These are phyloP conservation scores for Ambrosia artemisiifolia DNA, from an alignment of 129 eudicot species.

Conservation along the genomic window DNA sequence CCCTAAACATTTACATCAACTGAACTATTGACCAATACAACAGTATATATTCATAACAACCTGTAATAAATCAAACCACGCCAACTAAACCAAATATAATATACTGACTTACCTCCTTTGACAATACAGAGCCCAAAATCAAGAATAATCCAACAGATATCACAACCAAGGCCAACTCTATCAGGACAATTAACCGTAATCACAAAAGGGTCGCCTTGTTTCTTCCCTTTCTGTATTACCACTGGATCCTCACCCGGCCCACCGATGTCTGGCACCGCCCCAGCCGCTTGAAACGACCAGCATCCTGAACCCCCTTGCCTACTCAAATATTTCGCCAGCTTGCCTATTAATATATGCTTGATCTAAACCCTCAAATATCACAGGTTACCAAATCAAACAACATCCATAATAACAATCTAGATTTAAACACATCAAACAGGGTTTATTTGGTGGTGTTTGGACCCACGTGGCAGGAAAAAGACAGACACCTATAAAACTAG, in stretches of 20 bases:
- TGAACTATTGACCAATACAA: not conserved
- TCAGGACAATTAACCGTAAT: slow-evolving; percentile 86
- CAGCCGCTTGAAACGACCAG: slow-evolving; percentile 38
- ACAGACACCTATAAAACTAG: not conserved
- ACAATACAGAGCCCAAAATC: slow-evolving; percentile 67
- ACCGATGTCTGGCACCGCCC: slow-evolving; percentile 40
- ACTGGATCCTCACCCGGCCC: slow-evolving; percentile 62
- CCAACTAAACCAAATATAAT: not conserved
- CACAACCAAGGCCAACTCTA: slow-evolving; percentile 70
- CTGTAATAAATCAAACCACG: not conserved
- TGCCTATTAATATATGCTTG: not conserved
- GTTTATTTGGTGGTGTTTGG: slow-evolving; percentile 14
- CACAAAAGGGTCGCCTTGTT: slow-evolving; percentile 61
- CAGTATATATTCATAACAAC: not conserved
- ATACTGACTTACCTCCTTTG: slow-evolving; percentile 53
- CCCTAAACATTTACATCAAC: not conserved
- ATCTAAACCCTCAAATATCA: not conserved
- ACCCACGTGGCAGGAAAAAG: slow-evolving; percentile 19
- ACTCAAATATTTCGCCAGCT: slow-evolving; percentile 28
- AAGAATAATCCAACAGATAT: slow-evolving; percentile 71
- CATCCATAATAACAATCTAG: not conserved
- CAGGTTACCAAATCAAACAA: not conserved
- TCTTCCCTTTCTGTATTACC: slow-evolving; percentile 68
- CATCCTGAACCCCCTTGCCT: slow-evolving; percentile 25
- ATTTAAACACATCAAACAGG: not conserved